Evolutionary conservation across 2,329 filamentous ascomycete genomes (phyloP), one percentile per base, ranked within the genome.

Genomic region (Ceratocystis smalleyi): DNA sequence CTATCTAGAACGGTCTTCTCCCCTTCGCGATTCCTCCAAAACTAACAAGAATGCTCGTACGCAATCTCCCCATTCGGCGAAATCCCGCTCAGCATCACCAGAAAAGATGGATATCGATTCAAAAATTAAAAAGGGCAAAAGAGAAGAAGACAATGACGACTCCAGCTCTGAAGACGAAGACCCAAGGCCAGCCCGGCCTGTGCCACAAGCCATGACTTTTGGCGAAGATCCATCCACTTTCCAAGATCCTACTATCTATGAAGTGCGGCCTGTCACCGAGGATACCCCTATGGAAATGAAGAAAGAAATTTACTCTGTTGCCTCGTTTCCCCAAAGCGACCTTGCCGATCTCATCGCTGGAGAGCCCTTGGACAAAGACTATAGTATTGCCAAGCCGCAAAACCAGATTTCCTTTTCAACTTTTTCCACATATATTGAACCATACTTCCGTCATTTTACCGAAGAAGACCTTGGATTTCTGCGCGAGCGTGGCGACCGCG

Each of bases 391-490:
- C 43, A 99, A 97, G 73, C 91, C 92, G 4, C 86, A 86, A 22
- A 95, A 92, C 70, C 94, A 99, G 77, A 94, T 97, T 73, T 91
- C 88, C 72, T 94, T 94, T 68, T 87, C 84, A 65, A 96, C 92
- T 1, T 99, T 99, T 74, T 86, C 88, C n/a, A 85, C 88, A 5
- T 96, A 94, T 72, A 82, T 95, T 64, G 94, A 99, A 68, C 89
- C 91, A 0, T 97, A 89, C 75, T 94, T 96, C 68, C 84, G 92
- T 5, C 85, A 88, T 0, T 87, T 95, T 69, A 89, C 87, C 0
- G 94, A 99, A 72, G 94, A 99, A 72, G 94, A 99, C 71, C 82
- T 96, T 57, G 90, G 89, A 0, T 99, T 96, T 72, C 75, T 99
- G 45, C 86, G 91, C 70, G 94, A 99, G 75, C 83, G 89, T 70